Conservation (phyloP, 768 basidiomycete genomes). For the Pleurotus ostreatus region DNA sequence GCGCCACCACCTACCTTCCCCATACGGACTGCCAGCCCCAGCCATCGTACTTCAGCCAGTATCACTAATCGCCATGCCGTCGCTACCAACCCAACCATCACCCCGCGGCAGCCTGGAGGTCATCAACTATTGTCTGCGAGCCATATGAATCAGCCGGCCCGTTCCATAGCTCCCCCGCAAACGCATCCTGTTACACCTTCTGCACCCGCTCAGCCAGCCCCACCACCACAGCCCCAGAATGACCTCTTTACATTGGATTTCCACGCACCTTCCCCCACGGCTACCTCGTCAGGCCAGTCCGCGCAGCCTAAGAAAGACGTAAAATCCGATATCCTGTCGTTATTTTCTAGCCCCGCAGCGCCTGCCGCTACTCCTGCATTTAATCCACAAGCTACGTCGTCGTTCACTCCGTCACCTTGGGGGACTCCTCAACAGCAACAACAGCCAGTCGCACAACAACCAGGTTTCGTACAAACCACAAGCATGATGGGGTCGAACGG, state of each 20-base stretch:
- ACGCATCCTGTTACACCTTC: conserved; percentile 23
- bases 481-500: conserved; percentile 56
- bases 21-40: conserved; percentile 21
- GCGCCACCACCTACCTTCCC: conserved; percentile 21
- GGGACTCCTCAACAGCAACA: conserved; percentile 22
- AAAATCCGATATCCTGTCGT: conserved; percentile 82
- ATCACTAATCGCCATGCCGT: background rate
- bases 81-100: conserved; percentile 11
- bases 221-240: conserved; percentile 35
- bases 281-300: conserved; percentile 21
- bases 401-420: conserved; percentile 25
- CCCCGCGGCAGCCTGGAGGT: conserved; percentile 40
- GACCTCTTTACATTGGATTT: conserved; percentile 88
- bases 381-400: conserved; percentile 31
- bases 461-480: conserved; percentile 24
- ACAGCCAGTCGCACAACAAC: conserved; percentile 17
- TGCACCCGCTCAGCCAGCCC: conserved; percentile 24
- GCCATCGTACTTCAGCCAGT: conserved; percentile 10
- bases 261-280: conserved; percentile 49
- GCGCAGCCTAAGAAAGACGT: conserved; percentile 58
- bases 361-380: conserved; percentile 25
- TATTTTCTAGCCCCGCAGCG: conserved; percentile 56
- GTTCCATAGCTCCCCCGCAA: conserved; percentile 14
- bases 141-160: conserved; percentile 11
- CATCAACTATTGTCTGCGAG: conserved; percentile 53